Base-by-base conservation (phyloP, 169 alveolate genomes). In the Plasmodium chabaudi region DNA sequence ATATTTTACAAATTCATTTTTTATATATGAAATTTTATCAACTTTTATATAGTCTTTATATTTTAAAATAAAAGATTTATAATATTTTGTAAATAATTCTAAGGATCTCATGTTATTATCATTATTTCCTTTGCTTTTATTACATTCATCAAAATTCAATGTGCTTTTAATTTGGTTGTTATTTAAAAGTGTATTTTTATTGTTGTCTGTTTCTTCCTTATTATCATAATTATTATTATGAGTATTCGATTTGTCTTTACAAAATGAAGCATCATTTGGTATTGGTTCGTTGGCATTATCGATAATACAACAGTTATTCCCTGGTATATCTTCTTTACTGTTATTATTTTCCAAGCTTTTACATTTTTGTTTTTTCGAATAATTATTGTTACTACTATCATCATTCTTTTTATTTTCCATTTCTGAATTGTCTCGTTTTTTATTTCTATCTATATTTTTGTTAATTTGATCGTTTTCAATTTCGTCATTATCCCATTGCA, bases 1-100 rank as follows among this genome's bases (percentile, higher is more conserved):
- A 79, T 79, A 79, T 9, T 55, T 55, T 49, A 79, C 42, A 79
- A 67, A 64, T 15, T 79, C 89, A 57, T 55, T 19, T 79, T 79
- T 79, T 10, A 79, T 34, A 55, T 53, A n/a, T 34, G 19, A 42
- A 42, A 79, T 17, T 67, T 79, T 65, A 6, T 79, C 89, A 42
- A 2, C 46, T 68, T 55, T 79, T 79, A 79, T 19, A 60, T 67
- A 27, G 7, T 67, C 46, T 79, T 67, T 79, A 47, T 60, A 79
- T 67, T 79, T 65, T 55, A 55, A n/a, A 15, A 79, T 56, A 60
- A 79, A 67, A 15, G 21, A 44, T 44, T 55, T 65, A 27, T 79
- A 79, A 15, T 67, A 71, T 57, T 9, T 23, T 17, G 79, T 79
- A 67, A 79, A 79, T 61, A 68, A 79, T 13, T 64, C 82, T 67